Base-by-base conservation (phyloP, 2,329 filamentous ascomycete genomes). In the Madurella fahalii region DNA sequence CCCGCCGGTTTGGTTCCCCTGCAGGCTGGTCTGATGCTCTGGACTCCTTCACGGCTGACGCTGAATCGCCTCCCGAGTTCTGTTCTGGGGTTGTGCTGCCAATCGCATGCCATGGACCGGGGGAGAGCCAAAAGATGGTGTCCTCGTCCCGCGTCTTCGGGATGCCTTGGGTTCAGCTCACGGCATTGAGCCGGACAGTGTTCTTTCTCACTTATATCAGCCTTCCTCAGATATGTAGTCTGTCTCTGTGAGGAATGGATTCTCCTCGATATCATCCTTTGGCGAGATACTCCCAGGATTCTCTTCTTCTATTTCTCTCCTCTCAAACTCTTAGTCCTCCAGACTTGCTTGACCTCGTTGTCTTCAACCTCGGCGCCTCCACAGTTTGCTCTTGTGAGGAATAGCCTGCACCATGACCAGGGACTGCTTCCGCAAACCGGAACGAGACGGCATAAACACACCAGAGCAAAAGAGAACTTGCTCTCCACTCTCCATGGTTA, bases 401-500 rank as follows among this genome's bases (percentile, higher is more conserved):
- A 12, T 9, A 40, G 13, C 20, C 39, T 40, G 18, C 40, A 52
- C 25, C 17, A 58, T 52, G 52, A 16, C 46, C 9, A n/a, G 16
- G 11, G 15, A 47, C 42, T 20, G 44, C 45, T 42, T 45, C 44
- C 46, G 12, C 44, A 5, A 41, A 16, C 42, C 46, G 5, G 15
- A 47, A 41, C 40, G 16, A 40, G 30, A 18, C 7, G 16, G 40
- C 12, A 16, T 20, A 4, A 16, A 18, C 2, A 32, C 20, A n/a
- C 42, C n/a, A 42, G 9, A 43, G 9, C 4, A 44, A 30, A n/a
- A 5, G 9, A 40, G 20, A 3, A 50, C 30, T 13, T 58, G 58
- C 49, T 45, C 40, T 34, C 56, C 54, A 48, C 47, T 61, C 20
- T 51, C 44, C 46, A 17, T 55, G 44, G 12, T 62, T 40, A 56